Evolutionary conservation across 1,139 yeast genomes (phyloP), one percentile per base, ranked within the genome.

Genomic region (Hyphopichia fennica): DNA sequence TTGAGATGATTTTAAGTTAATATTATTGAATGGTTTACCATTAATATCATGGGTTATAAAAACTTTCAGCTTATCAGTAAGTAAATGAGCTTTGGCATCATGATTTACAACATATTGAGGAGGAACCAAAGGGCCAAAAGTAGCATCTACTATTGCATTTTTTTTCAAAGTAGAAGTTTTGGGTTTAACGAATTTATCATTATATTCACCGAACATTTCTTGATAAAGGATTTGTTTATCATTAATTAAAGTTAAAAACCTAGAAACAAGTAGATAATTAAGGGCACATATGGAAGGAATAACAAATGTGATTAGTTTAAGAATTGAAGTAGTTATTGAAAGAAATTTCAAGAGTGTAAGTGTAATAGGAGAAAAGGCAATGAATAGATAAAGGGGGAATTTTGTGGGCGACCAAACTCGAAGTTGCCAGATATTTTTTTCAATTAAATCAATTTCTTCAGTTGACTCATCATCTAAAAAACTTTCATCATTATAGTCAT

Each of bases 121-220:
- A 15, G 41, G 38, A 2, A 39, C 44, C 38, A 46, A 58, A 16
- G 69, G 69, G 3, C 75, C 75, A 42, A 50, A 58, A 25, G 84
- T 79, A 9, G 89, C 82, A 57, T 86, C 91, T 10, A 84, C 70
- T 38, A 78, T 71, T 3, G 78, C 90, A 53, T 86, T 90, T 49
- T 83, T 79, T 41, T 74, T 72, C 41, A 73, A 61, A 8, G 73
- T 71, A 6, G 81, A 72, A 1, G 79, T 63, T 41, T 76, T 75
- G 3, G 91, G 90, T 39, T 75, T 74, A n/a, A 85, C 86, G 48
- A 74, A 79, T 56, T 85, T 85, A 34, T 72, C 64, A 49, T 83
- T 78, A 53, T 82, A 82, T 53, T 86, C 95, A 29, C 73, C 75
- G 46, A 82, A 69, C 53, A 81, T 79, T 52, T 85, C 89, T 47